phyloP scores from a whole-genome alignment of 495 filamentous ascomycete genomes.

The Barbatosphaeria neglecta region DNA sequence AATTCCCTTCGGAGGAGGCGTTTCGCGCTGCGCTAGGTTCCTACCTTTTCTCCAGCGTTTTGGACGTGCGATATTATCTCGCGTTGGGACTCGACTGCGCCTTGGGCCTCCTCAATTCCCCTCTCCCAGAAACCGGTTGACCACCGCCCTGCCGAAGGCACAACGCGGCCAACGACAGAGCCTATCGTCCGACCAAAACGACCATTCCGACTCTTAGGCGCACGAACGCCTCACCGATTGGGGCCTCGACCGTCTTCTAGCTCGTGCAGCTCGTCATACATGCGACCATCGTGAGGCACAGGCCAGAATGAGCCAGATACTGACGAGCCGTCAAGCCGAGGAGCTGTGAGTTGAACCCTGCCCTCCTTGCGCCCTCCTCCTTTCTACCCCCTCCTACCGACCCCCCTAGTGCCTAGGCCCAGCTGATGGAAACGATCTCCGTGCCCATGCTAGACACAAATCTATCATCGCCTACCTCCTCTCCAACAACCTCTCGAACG shows the following conservation, averaged over 20 bases:
- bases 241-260: no score
- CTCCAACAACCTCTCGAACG: constrained; percentile 54
- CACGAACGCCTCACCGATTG: no score
- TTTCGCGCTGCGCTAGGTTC: neutral
- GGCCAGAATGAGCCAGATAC: constrained; percentile 58
- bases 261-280: neutral
- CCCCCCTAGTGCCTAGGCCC: neutral
- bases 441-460: constrained; percentile 65
- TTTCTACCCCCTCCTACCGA: no score
- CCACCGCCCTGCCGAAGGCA: neutral
- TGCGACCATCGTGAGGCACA: neutral
- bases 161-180: neutral
- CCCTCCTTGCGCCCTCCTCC: neutral
- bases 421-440: neutral
- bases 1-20: neutral
- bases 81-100: neutral
- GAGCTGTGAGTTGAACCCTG: constrained; percentile 86
- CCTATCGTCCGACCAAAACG: neutral
- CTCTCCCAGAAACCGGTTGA: neutral
- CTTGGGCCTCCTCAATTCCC: neutral
- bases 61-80: no score
- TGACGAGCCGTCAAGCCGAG: constrained; percentile 72
- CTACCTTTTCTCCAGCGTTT: neutral
- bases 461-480: constrained; percentile 79
- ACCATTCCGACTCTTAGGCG: no score